Percentiles rank a stretch among this genome's conserved stretches.
Conservation (phyloP, 2,329 filamentous ascomycete genomes). For the Xylaria polymorpha region DNA sequence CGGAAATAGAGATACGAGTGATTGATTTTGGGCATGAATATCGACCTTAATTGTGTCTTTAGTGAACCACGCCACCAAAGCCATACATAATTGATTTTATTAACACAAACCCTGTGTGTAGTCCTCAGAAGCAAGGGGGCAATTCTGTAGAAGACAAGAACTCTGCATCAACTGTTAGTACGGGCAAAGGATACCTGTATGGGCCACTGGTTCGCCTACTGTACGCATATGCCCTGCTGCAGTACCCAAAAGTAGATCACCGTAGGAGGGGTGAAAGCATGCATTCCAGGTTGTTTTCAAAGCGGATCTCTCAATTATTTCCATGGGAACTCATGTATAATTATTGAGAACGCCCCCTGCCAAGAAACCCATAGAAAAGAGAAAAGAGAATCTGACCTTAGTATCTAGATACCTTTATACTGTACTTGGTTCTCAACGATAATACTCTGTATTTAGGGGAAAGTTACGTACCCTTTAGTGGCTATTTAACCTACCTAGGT, state of each 20-base stretch:
- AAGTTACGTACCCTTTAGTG: not conserved
- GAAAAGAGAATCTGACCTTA: not conserved
- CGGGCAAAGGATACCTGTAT: not conserved
- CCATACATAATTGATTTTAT: not conserved
- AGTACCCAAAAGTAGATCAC: not conserved
- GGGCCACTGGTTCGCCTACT: too few species aligned
- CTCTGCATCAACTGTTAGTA: not conserved
- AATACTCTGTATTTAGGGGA: not conserved
- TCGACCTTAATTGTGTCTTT: slow-evolving; percentile 2
- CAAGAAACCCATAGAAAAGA: not conserved
- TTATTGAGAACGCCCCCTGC: not conserved
- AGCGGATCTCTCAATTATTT: not conserved
- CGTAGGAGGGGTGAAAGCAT: not conserved
- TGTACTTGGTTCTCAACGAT: not conserved
- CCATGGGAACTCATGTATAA: not conserved
- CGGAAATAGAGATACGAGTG: slow-evolving; percentile 47
- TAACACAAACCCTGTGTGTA: not conserved
- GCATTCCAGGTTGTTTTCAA: too few species aligned
- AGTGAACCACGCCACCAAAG: slow-evolving; percentile 19
- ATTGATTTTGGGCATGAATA: slow-evolving; percentile 40
- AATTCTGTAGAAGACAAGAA: not conserved
- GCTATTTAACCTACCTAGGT: too few species aligned
- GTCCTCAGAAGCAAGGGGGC: not conserved
- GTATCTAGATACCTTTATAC: too few species aligned
- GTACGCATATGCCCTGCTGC: not conserved